A percentile compares a stretch with the other conserved stretches of the same genome.
Evolutionary conservation across 441 rosid genomes (phyloP).

Genomic region (Gossypium lobatum): DNA sequence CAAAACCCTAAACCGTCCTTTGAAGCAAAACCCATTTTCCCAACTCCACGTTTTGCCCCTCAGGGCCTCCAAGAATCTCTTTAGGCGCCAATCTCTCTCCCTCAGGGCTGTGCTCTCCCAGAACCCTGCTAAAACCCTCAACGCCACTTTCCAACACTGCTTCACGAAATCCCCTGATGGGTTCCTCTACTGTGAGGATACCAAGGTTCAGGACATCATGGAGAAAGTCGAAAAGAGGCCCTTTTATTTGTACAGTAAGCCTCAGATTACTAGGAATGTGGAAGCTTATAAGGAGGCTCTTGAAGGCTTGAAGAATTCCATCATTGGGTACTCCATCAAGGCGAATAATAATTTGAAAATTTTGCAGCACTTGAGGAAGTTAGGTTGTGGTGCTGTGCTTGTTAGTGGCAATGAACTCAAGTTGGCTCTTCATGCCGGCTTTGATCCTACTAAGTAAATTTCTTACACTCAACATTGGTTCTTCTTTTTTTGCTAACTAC

Average conservation of each 20-base stretch:
- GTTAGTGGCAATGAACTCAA: conserved; percentile 97
- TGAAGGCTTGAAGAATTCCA: conserved; percentile 50
- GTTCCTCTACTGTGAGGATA: conserved; percentile 75
- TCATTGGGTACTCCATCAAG: conserved; percentile 92
- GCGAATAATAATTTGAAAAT: conserved; percentile 90
- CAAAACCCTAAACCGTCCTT: conserved; percentile 32
- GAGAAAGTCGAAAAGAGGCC: conserved; percentile 81
- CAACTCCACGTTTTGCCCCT: conserved; percentile 31
- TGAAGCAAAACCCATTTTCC: conserved; percentile 31
- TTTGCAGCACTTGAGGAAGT: conserved; percentile 82
- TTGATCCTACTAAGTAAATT: conserved; percentile 80
- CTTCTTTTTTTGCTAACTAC: background rate
- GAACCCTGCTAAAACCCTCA: conserved; percentile 32
- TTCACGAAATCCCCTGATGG: conserved; percentile 82
- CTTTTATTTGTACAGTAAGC: conserved; percentile 80
- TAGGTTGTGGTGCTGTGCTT: conserved; percentile 94
- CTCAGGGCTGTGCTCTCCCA: conserved; percentile 54
- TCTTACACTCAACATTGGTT: background rate
- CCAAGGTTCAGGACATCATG: conserved; percentile 77
- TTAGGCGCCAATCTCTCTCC: conserved; percentile 29
- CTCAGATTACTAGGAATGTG: conserved; percentile 79
- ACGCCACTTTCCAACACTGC: conserved; percentile 56
- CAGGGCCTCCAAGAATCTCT: conserved; percentile 22
- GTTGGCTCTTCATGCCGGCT: conserved; percentile 81
- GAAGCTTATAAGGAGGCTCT: conserved; percentile 81